Evolutionary conservation across 208 protist genomes (phyloP).

Genomic region (Crithidia fasciculata): DNA sequence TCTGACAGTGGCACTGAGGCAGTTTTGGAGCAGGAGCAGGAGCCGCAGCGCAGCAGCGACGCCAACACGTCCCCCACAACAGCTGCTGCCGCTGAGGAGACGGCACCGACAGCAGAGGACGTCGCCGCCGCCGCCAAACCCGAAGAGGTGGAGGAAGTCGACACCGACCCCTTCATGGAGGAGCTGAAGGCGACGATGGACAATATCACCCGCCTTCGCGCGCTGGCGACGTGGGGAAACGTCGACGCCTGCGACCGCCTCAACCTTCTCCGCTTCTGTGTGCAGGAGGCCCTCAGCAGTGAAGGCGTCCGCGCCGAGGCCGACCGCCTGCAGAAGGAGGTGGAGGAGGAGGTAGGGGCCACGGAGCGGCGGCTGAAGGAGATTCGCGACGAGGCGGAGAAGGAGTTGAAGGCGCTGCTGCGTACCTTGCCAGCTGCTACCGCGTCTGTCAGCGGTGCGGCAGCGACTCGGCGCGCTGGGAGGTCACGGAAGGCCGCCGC

Average conservation of each 20-base stretch:
- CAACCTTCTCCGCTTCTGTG: constrained; percentile 76
- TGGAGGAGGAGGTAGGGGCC: constrained; percentile 45
- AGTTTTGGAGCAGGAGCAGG: background rate
- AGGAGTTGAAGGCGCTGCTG: constrained; percentile 68
- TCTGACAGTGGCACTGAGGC: constrained; percentile 11
- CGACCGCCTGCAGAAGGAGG: constrained; percentile 55
- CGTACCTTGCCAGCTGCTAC: constrained; percentile 39
- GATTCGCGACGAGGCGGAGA: constrained; percentile 78
- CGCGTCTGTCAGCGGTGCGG: background rate
- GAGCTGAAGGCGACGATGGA: constrained; percentile 74
- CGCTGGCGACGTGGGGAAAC: constrained; percentile 83
- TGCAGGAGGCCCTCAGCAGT: constrained; percentile 66
- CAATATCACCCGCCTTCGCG: constrained; percentile 56
- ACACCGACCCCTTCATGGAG: constrained; percentile 37
- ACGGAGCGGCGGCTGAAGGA: constrained; percentile 70
- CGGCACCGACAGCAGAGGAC: background rate
- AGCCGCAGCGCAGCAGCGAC: constrained; percentile 14
- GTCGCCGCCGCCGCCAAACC: background rate
- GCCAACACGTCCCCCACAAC: background rate
- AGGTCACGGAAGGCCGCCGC: background rate
- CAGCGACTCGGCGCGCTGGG: background rate
- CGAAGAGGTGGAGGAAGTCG: constrained; percentile 19
- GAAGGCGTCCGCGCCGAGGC: constrained; percentile 58
- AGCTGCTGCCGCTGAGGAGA: constrained; percentile 1
- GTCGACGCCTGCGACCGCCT: constrained; percentile 74